Percentiles rank a stretch among this genome's conserved stretches.
Evolutionary conservation across 176 grass and related monocot genomes (phyloP).

Genomic region (Juncus inflexus): DNA sequence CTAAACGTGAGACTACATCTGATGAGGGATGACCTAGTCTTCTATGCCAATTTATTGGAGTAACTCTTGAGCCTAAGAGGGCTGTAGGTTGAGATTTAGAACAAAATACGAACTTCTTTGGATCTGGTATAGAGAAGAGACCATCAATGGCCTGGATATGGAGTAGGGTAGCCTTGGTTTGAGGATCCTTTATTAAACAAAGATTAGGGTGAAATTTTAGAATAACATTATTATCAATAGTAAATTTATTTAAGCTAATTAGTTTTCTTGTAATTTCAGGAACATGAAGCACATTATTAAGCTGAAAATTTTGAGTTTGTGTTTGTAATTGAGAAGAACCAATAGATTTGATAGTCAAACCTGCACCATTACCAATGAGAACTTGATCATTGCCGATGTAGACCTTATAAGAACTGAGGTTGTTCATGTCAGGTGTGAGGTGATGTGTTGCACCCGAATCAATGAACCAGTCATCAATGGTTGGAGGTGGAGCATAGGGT

Average conservation of each 20-base stretch:
- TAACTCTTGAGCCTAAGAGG: neutral
- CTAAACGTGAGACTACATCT: too few species aligned
- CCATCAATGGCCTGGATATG: neutral
- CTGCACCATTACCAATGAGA: neutral
- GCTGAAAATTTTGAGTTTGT: neutral
- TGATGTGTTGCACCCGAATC: neutral
- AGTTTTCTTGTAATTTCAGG: neutral
- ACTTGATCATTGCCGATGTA: neutral
- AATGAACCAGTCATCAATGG: neutral
- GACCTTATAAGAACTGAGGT: neutral
- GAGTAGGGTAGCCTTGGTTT: neutral
- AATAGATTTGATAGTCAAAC: constrained; percentile 3
- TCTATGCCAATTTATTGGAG: neutral
- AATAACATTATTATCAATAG: constrained; percentile 6
- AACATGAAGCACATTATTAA: constrained; percentile 11
- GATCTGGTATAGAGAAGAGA: neutral
- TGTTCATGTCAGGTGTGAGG: neutral
- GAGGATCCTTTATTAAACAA: neutral
- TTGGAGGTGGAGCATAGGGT: neutral
- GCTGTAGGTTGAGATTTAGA: neutral
- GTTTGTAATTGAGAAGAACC: neutral
- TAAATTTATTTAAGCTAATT: neutral
- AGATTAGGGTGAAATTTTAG: neutral
- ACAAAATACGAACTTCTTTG: too few species aligned
- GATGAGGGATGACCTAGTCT: neutral